Base-by-base conservation (phyloP, 2,329 filamentous ascomycete species). In the Fusarium udum region DNA sequence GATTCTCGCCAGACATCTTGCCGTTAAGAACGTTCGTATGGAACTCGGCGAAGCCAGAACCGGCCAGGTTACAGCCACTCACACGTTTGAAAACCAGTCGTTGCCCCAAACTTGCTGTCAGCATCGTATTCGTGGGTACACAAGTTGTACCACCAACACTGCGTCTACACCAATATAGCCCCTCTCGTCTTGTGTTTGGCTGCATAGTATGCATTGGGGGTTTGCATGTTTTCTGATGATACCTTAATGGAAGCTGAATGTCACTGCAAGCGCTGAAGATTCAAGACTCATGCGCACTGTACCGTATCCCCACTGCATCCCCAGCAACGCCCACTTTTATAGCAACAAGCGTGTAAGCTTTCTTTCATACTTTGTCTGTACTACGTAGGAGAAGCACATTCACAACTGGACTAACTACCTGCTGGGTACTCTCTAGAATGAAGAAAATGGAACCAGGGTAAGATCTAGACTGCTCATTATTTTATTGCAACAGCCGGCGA, bases 51-150 rank as follows among this genome's bases (percentile, higher is more conserved):
- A 46, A 43, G 36, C 59, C 34, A 40, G 43, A 72, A 63, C 65
- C 62, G 63, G 64, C 66, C 64, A 61, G 49, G 51, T 39, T 61
- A 56, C 43, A 55, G 51, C 66, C 70, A 73, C 51, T 67, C 56
- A 69, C 60, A 20, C 53, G 20, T 51, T 56, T 34, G 28, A 58
- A 24, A 57, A 46, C 20, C 58, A 66, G 53, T 36, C 45, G 52
- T 26, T 62, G 45, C 60, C 59, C 48, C 69, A 64, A 62, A 64
- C 62, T 71, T 69, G 61, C 60, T 64, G 59, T 63, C 61, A 72
- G 70, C 64, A 70, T 77, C 75, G 73, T 76, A 76, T 76, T 68
- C 60, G 49, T 68, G 66, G 67, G 43, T 58, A 51, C 48, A 65
- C 45, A 60, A 39, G 51, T 49, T 71, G 69, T 76, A 62, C 58